A percentile compares a stretch with the other conserved stretches of the same genome.
Evolutionary conservation across 495 filamentous ascomycete genomes (phyloP).

Genomic region (Jackrogersella multiformis): DNA sequence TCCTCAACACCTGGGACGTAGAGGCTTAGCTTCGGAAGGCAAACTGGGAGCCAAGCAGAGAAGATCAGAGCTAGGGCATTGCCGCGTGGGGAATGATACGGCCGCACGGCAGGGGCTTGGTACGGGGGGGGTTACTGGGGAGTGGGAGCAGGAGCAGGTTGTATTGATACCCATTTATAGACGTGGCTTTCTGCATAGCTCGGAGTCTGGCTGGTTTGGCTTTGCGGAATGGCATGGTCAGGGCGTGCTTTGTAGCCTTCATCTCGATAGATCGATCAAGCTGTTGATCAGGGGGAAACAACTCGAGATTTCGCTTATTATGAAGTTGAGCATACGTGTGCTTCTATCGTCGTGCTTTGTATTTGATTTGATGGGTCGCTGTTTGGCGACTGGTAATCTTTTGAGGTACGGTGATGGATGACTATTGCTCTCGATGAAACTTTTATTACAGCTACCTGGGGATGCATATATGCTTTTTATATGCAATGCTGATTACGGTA

Average conservation of each 20-base stretch:
- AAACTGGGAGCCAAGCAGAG: constrained; percentile 22
- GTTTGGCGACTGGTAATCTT: not conserved
- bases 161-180: constrained; percentile 22
- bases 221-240: not conserved
- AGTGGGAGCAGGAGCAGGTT: not conserved
- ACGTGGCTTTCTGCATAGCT: constrained; percentile 19
- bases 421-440: not conserved
- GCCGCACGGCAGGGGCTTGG: not conserved
- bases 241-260: not conserved
- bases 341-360: not conserved
- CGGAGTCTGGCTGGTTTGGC: constrained; percentile 16
- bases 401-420: not conserved
- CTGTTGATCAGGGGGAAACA: too few relatives aligned
- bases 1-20: constrained; percentile 53
- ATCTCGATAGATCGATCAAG: too few relatives aligned
- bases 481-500: too few relatives aligned
- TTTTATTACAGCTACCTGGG: not conserved
- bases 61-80: not conserved
- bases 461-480: too few relatives aligned
- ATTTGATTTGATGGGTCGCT: not conserved
- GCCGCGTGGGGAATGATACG: not conserved
- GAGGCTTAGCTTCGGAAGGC: constrained; percentile 50
- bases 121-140: not conserved
- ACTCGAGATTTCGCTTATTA: not conserved
- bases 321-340: not conserved